Base-by-base conservation (phyloP, 2,329 filamentous ascomycete species). In the Exophiala viscosa region DNA sequence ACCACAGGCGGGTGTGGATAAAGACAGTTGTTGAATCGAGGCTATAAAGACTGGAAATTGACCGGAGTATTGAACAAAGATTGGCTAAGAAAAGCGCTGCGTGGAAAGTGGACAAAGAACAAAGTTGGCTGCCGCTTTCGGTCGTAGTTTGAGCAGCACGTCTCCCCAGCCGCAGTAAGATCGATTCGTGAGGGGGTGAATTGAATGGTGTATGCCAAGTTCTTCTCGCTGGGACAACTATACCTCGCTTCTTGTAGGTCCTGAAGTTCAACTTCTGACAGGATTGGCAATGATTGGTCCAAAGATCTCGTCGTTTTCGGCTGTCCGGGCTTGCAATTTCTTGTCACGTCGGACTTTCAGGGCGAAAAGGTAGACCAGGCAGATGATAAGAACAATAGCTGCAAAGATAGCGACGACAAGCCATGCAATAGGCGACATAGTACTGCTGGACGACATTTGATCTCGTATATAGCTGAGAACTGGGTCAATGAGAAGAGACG, bases 351-450 rank as follows among this genome's bases (percentile, higher is more conserved):
- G 36, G 10, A 50, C 45, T 41, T 52, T 55, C 17, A 56, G 18
- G 2, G 48, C 48, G 34, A 45, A 56, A 28, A 57, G 53, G 43
- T 57, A 52, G 34, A 56, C 44, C n/a, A 56, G 33, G 35, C 44
- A 44, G 17, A 59, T 41, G 32, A 59, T 57, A 6, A 56, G 38
- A 9, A 59, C 34, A 38, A 55, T 40, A 11, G 42, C 48, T 15
- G 57, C 45, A n/a, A 59, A 57, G 3, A 59, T 48, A 8, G 53
- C 45, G 14, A 59, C 45, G 28, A 54, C 45, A 18, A 52, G 43
- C 57, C 57, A 59, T 5, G 52, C 55, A 31, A 58, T 23, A 9
- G 52, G 48, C 5, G 52, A 45, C 52, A 58, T 58, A n/a, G 23
- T 44, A 34, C 40, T 18, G 31, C 44, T 32, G 14, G 50, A 52